Evolutionary conservation across 371 early-diverging fungal genomes (phyloP), one percentile per base, ranked within the genome.

Genomic region (Syncephalastrum contaminatum): DNA sequence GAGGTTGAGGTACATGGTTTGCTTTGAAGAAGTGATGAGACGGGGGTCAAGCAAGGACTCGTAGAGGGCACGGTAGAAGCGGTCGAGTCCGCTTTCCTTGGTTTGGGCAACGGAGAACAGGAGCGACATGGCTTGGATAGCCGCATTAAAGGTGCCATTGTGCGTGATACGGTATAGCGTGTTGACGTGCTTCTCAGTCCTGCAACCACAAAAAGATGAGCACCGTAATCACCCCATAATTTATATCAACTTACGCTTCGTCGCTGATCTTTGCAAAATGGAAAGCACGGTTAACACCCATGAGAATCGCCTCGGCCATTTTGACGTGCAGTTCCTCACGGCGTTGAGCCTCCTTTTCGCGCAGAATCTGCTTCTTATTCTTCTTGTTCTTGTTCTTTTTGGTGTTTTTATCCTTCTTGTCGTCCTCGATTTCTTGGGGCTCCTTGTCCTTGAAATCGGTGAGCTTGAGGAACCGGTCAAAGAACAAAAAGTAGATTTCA

Each of bases 241-340:
- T 13, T 0, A 50, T 4, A 27, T 14, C 6, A 2, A 66, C 74
- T 72, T 87, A 88, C 69, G 82, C 80, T n/a, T 76, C 78, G 60
- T 89, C 88, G 3, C 87, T 84, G 16, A 96, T 74, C 62, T 91
- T 81, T 36, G 94, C 82, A 67, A 88, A 98, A 19, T 96, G 96
- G 72, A 95, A 92, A 10, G 96, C 94, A 46, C 98, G 93, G 64
- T 96, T 95, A 39, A 98, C 87, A 59, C 98, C 98, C 0, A 97
- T 96, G 46, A 98, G 73, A 22, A 97, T 77, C 4, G 92, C 95
- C n/a, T 90, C 89, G 69, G 97, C 82, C 79, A 95, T 88, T 66
- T 92, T 92, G 16, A 88, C 70, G 55, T 86, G 83, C 47, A 86
- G 86, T 16, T 88, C 82, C 36, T 86, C 89, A 58, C 70, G 59